Evolutionary conservation across 2,329 filamentous ascomycete species (phyloP).

Genomic region (Pezicula radicicola): DNA sequence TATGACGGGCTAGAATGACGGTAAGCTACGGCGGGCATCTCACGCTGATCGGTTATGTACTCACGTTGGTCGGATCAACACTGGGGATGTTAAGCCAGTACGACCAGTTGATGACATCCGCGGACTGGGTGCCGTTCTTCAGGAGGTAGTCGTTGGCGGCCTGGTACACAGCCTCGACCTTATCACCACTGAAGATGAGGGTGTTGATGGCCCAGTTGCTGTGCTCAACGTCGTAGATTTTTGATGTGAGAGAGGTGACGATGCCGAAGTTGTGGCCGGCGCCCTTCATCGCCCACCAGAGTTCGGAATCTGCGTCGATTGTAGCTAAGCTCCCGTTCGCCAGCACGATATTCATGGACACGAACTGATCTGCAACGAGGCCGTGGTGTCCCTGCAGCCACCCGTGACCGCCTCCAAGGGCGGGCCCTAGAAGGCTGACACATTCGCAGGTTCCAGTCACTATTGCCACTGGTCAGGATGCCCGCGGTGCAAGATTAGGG

Average conservation of each 20-base stretch:
- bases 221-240: conserved; percentile 41
- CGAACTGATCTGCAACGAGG: conserved; percentile 40
- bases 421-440: conserved; percentile 43
- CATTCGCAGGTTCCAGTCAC: conserved; percentile 45
- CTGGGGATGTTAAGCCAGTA: conserved; percentile 41
- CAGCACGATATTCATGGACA: conserved; percentile 46
- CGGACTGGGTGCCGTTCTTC: conserved; percentile 38
- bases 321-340: conserved; percentile 46
- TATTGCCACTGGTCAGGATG: conserved; percentile 7
- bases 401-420: conserved; percentile 57
- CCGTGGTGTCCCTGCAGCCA: conserved; percentile 53
- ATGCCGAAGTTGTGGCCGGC: conserved; percentile 59
- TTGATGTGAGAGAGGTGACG: conserved; percentile 43
- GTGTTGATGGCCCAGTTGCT: conserved; percentile 36
- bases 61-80: conserved; percentile 37
- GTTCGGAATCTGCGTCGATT: conserved; percentile 40
- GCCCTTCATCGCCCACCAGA: conserved; percentile 55
- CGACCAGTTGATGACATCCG: conserved; percentile 46
- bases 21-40: too few relatives aligned
- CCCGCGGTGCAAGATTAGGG: conserved; percentile 48
- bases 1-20: conserved; percentile 35
- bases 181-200: conserved; percentile 43
- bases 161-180: conserved; percentile 45
- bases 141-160: conserved; percentile 42
- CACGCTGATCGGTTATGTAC: too few relatives aligned